Conservation (phyloP, 73 alveolate species). For the Tetrahymena borealis region DNA sequence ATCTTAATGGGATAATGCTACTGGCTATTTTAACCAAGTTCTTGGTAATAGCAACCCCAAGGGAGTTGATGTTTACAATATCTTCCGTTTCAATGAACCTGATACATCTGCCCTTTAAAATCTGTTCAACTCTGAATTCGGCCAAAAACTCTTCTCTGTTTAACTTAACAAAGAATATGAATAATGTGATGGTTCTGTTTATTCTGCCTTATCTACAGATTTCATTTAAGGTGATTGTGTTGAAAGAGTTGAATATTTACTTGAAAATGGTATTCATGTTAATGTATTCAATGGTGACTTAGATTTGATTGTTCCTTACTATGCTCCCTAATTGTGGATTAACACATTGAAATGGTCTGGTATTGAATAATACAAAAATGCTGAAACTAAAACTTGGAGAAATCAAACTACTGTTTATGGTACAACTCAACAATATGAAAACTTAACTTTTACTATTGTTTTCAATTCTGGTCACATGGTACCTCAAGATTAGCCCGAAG, state of each 20-base stretch:
- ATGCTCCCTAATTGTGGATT: conserved; percentile 26
- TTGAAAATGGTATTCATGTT: conserved; percentile 5
- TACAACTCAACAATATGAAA: conserved; percentile 9
- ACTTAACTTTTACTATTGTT: conserved; percentile 1
- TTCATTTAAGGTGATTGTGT: conserved; percentile 25
- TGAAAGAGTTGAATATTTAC: conserved; percentile 1
- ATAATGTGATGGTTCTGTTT: conserved; percentile 11
- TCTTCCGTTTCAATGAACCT: conserved; percentile 6
- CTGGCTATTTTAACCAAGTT: conserved; percentile 4
- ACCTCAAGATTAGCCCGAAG: conserved; percentile 41
- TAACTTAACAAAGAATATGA: conserved; percentile 13
- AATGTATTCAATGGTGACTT: conserved; percentile 23
- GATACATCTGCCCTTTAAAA: neutral
- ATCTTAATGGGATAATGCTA: conserved; percentile 8
- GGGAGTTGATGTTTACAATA: conserved; percentile 36
- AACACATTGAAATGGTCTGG: conserved; percentile 10
- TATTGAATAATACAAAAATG: neutral
- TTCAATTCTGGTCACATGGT: conserved; percentile 41
- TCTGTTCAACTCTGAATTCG: neutral
- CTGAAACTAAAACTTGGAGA: conserved; percentile 4
- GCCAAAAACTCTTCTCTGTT: neutral
- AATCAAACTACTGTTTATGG: conserved; percentile 6
- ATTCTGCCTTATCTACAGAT: conserved; percentile 7
- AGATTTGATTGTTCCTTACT: conserved; percentile 27
- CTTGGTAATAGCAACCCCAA: neutral